Evolutionary conservation across 495 filamentous ascomycete genomes (phyloP).

Genomic region (Penicillium samsonianum): DNA sequence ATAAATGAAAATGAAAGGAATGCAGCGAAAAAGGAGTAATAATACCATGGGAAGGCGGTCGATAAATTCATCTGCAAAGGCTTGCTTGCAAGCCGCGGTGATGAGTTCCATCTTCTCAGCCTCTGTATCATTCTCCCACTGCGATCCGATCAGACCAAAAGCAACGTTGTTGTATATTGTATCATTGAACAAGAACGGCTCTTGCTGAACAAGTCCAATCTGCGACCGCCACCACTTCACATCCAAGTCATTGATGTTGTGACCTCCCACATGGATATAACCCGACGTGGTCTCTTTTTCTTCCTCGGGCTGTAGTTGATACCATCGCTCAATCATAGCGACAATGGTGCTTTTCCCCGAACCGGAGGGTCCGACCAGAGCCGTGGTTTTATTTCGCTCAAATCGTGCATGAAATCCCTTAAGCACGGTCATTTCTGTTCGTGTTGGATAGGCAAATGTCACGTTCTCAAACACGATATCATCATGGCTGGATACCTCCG

Average conservation of each 20-base stretch:
- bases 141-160: slow-evolving; percentile 70
- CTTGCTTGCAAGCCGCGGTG: slow-evolving; percentile 64
- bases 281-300: slow-evolving; percentile 53
- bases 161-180: slow-evolving; percentile 79
- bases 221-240: slow-evolving; percentile 80
- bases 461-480: slow-evolving; percentile 61
- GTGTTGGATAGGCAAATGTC: no score
- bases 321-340: no score
- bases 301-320: no score
- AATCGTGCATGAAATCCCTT: slow-evolving; percentile 36
- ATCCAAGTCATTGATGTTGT: slow-evolving; percentile 61
- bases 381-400: no score
- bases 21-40: no score
- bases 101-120: slow-evolving; percentile 47
- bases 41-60: slow-evolving; percentile 31
- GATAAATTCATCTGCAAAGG: slow-evolving; percentile 50
- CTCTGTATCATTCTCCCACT: slow-evolving; percentile 54
- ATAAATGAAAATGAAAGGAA: no score
- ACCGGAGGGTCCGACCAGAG: no score
- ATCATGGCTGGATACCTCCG: slow-evolving; percentile 26
- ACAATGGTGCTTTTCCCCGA: no score
- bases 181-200: slow-evolving; percentile 59
- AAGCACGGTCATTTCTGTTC: slow-evolving; percentile 43
- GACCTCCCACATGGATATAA: slow-evolving; percentile 20
- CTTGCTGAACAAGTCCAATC: slow-evolving; percentile 67